Evolutionary conservation across 768 basidiomycete species (phyloP), one percentile per base, ranked within the genome.

Genomic region (Pleurotus tuoliensis): DNA sequence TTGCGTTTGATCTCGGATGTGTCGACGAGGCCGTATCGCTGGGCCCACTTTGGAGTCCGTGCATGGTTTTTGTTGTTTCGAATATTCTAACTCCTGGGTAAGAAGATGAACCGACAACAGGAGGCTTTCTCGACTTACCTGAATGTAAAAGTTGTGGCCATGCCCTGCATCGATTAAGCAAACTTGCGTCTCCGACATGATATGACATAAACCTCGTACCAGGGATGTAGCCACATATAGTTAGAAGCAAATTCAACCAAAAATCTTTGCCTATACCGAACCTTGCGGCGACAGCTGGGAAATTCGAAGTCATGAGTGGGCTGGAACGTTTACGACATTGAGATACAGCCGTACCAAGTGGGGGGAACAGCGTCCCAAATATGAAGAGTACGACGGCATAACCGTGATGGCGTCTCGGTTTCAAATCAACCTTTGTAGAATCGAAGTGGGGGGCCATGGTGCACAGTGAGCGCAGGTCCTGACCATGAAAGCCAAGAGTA

Each of bases 31-130:
- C 95, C 95, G 69, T 92, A 92, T 60, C 88, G 82, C 71, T 90
- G 78, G 0, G 88, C 88, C 95, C 95, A 98, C 71, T 97, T 95
- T 16, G 95, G 95, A n/a, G 95, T 97, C 44, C 95, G 86, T 12
- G 81, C 78, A 67, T 90, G 82, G 63, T 84, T 95, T 78, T 95
- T 92, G 78, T 98, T 98, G 75, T 97, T 98, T 56, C 95, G 80
- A 61, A 98, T 86, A 71, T 97, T 97, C 87, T 98, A 67, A 18
- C 3, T 13, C 15, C 37, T 9, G 5, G 7, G 22, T 50, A 12
- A 34, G 51, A 39, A 41, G 39, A 41, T 54, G 37, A 37, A 20
- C n/a, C 11, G 12, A 18, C 5, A 12, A 25, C n/a, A 24, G 48
- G n/a, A 57, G 16, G 16, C 15, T 43, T 34, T 38, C 38, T 62